These are phyloP conservation scores for Diplodia scrobiculata DNA, from an alignment of 2,329 filamentous ascomycete genomes.

Conservation along the genomic window DNA sequence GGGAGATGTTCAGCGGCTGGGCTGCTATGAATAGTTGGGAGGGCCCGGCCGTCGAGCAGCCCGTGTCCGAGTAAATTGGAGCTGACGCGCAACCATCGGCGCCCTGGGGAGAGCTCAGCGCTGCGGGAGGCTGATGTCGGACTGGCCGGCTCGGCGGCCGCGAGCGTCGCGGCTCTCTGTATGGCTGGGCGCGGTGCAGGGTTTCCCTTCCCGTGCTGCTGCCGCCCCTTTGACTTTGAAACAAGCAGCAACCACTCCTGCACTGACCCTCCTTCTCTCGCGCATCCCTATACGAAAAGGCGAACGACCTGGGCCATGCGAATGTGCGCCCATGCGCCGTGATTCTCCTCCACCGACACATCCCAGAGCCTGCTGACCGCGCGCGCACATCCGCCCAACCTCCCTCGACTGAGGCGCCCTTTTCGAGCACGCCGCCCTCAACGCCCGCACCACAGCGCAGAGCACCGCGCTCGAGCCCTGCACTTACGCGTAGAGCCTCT, in stretches of 20 bases:
- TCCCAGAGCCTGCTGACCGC: slow-evolving; percentile 1
- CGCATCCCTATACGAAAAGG: slow-evolving; percentile 28
- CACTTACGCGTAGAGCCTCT: not conserved
- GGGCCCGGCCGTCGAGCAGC: slow-evolving; percentile 12
- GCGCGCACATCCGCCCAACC: slow-evolving; percentile 12
- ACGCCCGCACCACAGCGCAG: slow-evolving; percentile 16
- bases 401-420: slow-evolving; percentile 9
- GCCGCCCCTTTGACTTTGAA: slow-evolving; percentile 23
- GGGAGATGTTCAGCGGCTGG: not conserved
- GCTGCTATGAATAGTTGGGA: slow-evolving; percentile 15
- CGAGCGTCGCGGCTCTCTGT: not conserved
- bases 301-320: slow-evolving; percentile 13
- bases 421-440: slow-evolving; percentile 16
- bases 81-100: slow-evolving; percentile 23
- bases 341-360: slow-evolving; percentile 6
- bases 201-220: slow-evolving; percentile 9
- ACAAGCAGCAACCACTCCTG: slow-evolving; percentile 26
- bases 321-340: slow-evolving; percentile 20
- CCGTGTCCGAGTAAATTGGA: slow-evolving; percentile 17
- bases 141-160: not conserved
- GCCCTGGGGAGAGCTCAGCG: not conserved
- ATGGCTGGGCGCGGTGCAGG: slow-evolving; percentile 11
- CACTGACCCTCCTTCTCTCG: slow-evolving; percentile 22
- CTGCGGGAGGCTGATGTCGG: slow-evolving; percentile 4
- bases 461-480: slow-evolving; percentile 23